phyloP scores from a whole-genome alignment of 176 grass and related monocot species.

The Musa itinerans region DNA sequence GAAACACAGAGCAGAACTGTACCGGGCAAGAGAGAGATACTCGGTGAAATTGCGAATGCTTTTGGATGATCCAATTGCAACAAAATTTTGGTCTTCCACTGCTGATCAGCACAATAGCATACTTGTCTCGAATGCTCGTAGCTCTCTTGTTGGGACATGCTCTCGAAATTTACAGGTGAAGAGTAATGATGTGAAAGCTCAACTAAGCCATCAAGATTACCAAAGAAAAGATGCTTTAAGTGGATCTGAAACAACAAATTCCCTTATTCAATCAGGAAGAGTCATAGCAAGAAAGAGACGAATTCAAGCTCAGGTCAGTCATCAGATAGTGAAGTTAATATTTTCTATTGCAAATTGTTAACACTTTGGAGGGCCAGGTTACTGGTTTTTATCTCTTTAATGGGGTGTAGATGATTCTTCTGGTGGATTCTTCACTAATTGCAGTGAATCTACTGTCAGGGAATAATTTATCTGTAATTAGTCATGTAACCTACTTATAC shows the following conservation, averaged over 20 bases:
- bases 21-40: constrained; percentile 85
- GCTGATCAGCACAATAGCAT: constrained; percentile 57
- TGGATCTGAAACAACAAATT: constrained; percentile 39
- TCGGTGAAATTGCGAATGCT: constrained; percentile 90
- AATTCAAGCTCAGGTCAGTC: constrained; percentile 73
- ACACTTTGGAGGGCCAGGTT: too few species aligned
- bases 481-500: too few species aligned
- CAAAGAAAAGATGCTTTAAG: constrained; percentile 75
- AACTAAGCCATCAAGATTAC: constrained; percentile 54
- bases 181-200: constrained; percentile 67
- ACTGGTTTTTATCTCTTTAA: too few species aligned
- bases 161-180: constrained; percentile 59
- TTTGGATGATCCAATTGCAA: constrained; percentile 64
- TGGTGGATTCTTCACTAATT: too few species aligned
- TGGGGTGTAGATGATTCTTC: too few species aligned
- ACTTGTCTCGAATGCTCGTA: constrained; percentile 41
- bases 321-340: background rate
- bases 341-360: too few species aligned
- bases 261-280: constrained; percentile 66
- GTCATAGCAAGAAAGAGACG: constrained; percentile 81
- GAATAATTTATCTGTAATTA: too few species aligned
- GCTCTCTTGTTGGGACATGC: constrained; percentile 41
- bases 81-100: constrained; percentile 49
- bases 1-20: constrained; percentile 71
- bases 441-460: too few species aligned